phyloP scores from a whole-genome alignment of 768 basidiomycete species.

The Inosperma sp. region DNA sequence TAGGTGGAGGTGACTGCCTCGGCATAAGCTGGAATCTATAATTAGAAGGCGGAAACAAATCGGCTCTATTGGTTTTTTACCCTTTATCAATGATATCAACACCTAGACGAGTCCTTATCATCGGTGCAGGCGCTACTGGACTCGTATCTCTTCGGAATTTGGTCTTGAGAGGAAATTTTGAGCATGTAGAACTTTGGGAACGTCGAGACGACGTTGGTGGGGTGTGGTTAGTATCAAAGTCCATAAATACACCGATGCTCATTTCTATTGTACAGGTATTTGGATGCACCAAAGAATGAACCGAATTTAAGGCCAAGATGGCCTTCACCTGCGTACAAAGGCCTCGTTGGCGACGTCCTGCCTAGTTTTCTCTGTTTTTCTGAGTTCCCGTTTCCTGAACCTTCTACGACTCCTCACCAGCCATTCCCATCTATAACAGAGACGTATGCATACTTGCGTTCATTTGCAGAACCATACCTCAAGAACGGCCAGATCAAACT shows the following conservation, averaged over 20 bases:
- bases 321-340: constrained; percentile 46
- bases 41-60: no score
- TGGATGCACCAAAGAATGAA: constrained; percentile 23
- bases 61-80: no score
- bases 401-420: constrained; percentile 26
- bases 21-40: no score
- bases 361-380: constrained; percentile 42
- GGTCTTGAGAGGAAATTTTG: constrained; percentile 36
- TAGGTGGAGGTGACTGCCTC: no score
- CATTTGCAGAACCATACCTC: constrained; percentile 32
- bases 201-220: constrained; percentile 47
- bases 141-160: constrained; percentile 49
- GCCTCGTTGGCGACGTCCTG: constrained; percentile 47
- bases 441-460: constrained; percentile 34
- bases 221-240: constrained; percentile 36
- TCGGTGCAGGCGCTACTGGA: constrained; percentile 47
- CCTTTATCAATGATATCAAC: neutral
- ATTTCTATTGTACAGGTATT: constrained; percentile 26
- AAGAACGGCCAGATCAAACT: constrained; percentile 34
- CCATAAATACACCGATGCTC: neutral
- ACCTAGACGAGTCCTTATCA: constrained; percentile 36
- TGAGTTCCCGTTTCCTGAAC: constrained; percentile 32
- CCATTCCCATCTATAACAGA: constrained; percentile 39
- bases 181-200: constrained; percentile 43
- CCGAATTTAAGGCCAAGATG: constrained; percentile 28